phyloP scores from a whole-genome alignment of 495 filamentous ascomycete species.

The Symbiotaphrina buchneri region DNA sequence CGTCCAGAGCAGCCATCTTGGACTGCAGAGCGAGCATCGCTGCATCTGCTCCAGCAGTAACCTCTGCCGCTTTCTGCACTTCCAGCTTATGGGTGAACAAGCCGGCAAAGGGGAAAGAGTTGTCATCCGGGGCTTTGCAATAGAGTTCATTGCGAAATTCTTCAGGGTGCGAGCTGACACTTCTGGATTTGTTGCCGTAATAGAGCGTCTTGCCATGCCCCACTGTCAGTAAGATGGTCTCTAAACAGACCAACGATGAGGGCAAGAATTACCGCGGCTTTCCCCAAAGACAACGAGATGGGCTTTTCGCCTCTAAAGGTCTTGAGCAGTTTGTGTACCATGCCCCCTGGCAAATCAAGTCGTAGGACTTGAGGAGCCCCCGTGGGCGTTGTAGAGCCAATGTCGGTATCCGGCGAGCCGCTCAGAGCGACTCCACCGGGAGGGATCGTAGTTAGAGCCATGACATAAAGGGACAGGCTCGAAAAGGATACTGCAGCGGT shows the following conservation, averaged over 20 bases:
- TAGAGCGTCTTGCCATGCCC: conserved; percentile 21
- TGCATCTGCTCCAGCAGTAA: conserved; percentile 17
- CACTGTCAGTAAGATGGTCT: too few species aligned
- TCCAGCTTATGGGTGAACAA: conserved; percentile 31
- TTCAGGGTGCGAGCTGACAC: too few species aligned
- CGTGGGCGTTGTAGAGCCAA: conserved; percentile 8
- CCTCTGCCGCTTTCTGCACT: conserved; percentile 29
- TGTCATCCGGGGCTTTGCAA: conserved; percentile 11
- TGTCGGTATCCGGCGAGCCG: conserved; percentile 1
- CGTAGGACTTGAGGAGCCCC: conserved; percentile 31
- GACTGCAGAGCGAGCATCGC: conserved; percentile 16
- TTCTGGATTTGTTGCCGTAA: conserved; percentile 28
- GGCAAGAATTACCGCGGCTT: conserved; percentile 31
- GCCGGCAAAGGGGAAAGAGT: conserved; percentile 27
- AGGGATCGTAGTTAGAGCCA: neutral
- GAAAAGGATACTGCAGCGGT: too few species aligned
- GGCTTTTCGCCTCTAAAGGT: conserved; percentile 38
- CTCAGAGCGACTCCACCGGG: neutral
- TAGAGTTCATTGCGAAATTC: conserved; percentile 29
- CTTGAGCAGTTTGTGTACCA: conserved; percentile 49
- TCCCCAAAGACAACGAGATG: conserved; percentile 31
- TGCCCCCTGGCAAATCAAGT: conserved; percentile 36
- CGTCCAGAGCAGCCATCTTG: conserved; percentile 21
- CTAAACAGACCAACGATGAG: too few species aligned
- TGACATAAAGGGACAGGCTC: too few species aligned